phyloP scores from a whole-genome alignment of 164 flowering plant species.

The Annona cherimola region DNA sequence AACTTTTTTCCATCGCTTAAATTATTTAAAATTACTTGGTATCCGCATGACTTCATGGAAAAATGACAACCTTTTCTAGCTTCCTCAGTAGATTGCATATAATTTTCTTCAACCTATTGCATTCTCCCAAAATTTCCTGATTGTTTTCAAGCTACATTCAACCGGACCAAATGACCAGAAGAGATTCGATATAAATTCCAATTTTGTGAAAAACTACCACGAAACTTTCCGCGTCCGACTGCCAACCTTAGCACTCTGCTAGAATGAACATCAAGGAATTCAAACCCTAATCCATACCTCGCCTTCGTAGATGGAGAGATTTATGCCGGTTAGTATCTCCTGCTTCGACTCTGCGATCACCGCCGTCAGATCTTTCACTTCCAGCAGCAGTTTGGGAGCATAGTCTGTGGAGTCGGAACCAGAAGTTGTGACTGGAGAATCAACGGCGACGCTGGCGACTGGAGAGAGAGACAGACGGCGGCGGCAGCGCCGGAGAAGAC shows the following conservation, averaged over 20 bases:
- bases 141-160: too few relatives aligned
- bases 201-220: too few relatives aligned
- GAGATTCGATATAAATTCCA: too few relatives aligned
- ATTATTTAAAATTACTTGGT: too few relatives aligned
- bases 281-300: slow-evolving; percentile 46
- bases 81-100: too few relatives aligned
- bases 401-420: slow-evolving; percentile 4
- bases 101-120: too few relatives aligned
- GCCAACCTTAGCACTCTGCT: not conserved
- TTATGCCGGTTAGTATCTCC: slow-evolving; percentile 73
- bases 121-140: too few relatives aligned
- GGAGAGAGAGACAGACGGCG: slow-evolving; percentile 9
- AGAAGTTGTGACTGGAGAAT: slow-evolving; percentile 24
- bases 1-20: too few relatives aligned
- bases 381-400: slow-evolving; percentile 48
- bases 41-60: too few relatives aligned
- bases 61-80: too few relatives aligned
- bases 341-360: slow-evolving; percentile 56
- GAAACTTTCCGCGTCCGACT: too few relatives aligned
- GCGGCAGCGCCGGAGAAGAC: not conserved
- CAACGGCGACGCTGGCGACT: slow-evolving; percentile 28
- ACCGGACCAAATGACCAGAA: too few relatives aligned
- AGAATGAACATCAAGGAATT: not conserved
- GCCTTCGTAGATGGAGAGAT: slow-evolving; percentile 63
- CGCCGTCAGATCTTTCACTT: slow-evolving; percentile 74